Evolutionary conservation across 306 rosid species (phyloP).

Genomic region (Mimosa bimucronata): DNA sequence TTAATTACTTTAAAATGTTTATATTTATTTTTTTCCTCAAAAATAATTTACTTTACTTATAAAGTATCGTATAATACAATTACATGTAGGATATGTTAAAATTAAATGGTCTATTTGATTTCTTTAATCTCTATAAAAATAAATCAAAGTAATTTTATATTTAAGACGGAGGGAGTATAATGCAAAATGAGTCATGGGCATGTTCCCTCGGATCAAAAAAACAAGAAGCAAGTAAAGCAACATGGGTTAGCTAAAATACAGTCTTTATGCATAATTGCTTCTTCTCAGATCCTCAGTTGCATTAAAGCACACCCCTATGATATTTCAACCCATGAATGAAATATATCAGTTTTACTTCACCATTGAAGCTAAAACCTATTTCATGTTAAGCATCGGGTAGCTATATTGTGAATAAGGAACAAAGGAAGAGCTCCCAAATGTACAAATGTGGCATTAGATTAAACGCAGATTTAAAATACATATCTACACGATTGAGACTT

Average conservation of each 20-base stretch:
- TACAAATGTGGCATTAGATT: not conserved
- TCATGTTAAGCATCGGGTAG: not conserved
- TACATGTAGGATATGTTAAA: no score
- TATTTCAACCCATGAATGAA: not conserved
- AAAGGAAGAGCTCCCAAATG: not conserved
- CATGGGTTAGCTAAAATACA: not conserved
- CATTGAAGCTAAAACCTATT: not conserved
- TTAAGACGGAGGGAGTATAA: no score
- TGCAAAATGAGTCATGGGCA: no score
- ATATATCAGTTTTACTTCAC: not conserved
- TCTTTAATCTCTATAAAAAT: no score
- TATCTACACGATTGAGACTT: not conserved
- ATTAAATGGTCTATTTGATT: no score
- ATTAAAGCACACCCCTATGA: not conserved
- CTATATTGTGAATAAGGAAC: not conserved
- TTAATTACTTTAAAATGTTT: no score
- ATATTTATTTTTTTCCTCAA: no score
- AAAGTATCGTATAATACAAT: no score
- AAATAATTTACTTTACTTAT: no score
- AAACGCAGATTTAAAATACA: not conserved
- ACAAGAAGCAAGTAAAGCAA: not conserved
- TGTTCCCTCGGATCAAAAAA: not conserved
- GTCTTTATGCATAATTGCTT: not conserved
- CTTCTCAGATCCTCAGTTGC: not conserved
- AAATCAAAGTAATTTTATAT: no score